Evolutionary conservation across 2,329 filamentous ascomycete species (phyloP), one percentile per base, ranked within the genome.

Genomic region (Dothideomycetes sp.): DNA sequence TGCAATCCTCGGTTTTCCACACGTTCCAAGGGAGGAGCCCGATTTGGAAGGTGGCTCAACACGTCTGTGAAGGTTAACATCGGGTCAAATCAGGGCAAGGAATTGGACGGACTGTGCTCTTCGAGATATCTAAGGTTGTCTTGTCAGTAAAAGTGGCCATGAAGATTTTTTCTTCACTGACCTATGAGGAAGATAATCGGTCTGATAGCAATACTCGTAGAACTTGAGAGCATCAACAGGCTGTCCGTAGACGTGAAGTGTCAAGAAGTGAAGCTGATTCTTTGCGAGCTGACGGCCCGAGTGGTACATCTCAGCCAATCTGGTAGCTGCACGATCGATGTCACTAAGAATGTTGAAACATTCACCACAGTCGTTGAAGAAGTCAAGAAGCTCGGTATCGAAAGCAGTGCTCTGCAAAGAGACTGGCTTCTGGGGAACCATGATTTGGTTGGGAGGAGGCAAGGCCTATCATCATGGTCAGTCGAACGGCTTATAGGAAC

Each of bases 171-270:
- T n/a, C n/a, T n/a, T n/a, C n/a, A n/a, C n/a, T n/a, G n/a, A n/a
- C 36, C 27, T 32, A 22, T 24, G 17, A 1, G 28, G 23, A 3
- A 24, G 11, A 7, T 31, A 12, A 28, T 16, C 23, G 13, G 28
- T 23, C 17, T 35, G 16, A 10, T 42, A 35, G 15, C 19, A 35
- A 35, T 35, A 42, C 32, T 42, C 32, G 12, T 35, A 42, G 10
- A 30, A 42, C 25, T 42, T 42, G 39, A 34, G 32, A 1, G 24
- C 39, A 16, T 42, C 39, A 11, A 42, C 39, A 2, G 39, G 39
- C 4, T 42, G 17, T 23, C 23, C 32, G 4, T 42, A 42, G 22
- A 32, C 35, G 2, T 17, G 16, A 22, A 35, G 29, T 18, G 15
- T 30, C 7, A 42, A 18, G 3, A 42, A 12, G 3, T 18, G 13